Conservation (phyloP, 768 basidiomycete genomes). For the Coprinopsis sp. region DNA sequence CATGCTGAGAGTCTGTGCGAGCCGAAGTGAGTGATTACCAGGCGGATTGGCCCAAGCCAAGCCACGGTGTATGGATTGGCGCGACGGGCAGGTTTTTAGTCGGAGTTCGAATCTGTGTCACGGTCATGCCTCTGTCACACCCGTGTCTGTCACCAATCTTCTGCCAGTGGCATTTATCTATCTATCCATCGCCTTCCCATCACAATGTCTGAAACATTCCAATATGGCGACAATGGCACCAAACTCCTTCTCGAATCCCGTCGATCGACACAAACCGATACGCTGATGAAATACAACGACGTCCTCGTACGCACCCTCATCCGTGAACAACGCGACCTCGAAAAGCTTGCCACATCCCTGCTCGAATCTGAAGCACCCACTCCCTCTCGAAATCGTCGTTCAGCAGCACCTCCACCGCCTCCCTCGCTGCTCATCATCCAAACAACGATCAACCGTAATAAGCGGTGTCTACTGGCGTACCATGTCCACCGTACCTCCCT, state of each 20-base stretch:
- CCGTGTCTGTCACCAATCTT: too few relatives aligned
- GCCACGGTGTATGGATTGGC: too few relatives aligned
- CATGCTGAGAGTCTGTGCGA: too few relatives aligned
- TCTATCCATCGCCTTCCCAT: conserved; percentile 9
- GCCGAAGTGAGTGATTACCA: too few relatives aligned
- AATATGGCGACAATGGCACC: conserved; percentile 82
- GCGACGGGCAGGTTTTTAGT: too few relatives aligned
- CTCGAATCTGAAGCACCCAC: too few relatives aligned
- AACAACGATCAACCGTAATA: conserved; percentile 87
- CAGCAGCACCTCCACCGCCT: conserved; percentile 44
- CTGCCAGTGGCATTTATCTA: too few relatives aligned
- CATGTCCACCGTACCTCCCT: conserved; percentile 82
- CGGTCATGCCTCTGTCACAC: too few relatives aligned
- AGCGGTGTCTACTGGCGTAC: conserved; percentile 93
- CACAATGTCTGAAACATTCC: conserved; percentile 51
- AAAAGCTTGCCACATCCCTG: conserved; percentile 45
- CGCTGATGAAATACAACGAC: conserved; percentile 90
- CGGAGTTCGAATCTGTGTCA: too few relatives aligned
- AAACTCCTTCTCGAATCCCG: conserved; percentile 85
- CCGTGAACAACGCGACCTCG: conserved; percentile 89
- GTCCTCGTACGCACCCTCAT: conserved; percentile 78
- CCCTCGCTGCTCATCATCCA: conserved; percentile 82
- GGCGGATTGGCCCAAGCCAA: too few relatives aligned
- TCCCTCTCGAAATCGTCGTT: neutral
- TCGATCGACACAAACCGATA: conserved; percentile 77